Evolutionary conservation across 352 stramenopile genomes (phyloP), one percentile per base, ranked within the genome.

Genomic region (Phytopythium delawarense): DNA sequence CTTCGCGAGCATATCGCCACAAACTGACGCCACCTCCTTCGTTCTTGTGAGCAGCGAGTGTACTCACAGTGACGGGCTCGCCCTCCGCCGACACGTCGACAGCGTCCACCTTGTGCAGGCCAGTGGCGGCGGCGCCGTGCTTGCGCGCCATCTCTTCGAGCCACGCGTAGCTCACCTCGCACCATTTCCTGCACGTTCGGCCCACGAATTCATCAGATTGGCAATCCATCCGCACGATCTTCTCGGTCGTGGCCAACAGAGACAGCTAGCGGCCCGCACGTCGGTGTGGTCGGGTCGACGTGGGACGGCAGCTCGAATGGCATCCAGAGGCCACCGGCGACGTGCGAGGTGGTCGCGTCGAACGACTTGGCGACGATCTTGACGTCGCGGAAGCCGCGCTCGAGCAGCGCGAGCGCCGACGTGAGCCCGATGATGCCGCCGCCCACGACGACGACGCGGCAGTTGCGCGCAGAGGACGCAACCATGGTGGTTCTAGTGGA

Each of bases 311-410:
- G 59, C 48, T 80, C 81, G 59, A 91, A 91, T 1, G 81, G 81
- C 73, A 87, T 86, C 81, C 79, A 91, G 35, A 91, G 74, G 7
- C 79, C 81, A n/a, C 81, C 81, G 12, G 82, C 82, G 8, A 87
- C 71, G 59, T 89, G 79, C 28, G 82, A 91, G 32, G 81, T 82
- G 53, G 74, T 81, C 44, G 60, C 72, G n/a, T 89, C 79, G 53
- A 86, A 88, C 48, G 59, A 62, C 18, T 65, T 72, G 21, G 78
- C 79, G 4, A 88, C 67, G n/a, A 91, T 52, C 45, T 61, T 69
- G 50, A 91, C 79, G 48, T 62, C 30, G 2, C 1, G 37, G 66
- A 79, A 88, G 13, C 79, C 82, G 32, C 49, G 67, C 65, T 88
- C 69, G 49, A 89, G 69, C 59, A 91, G 75, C 45, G 80, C 76